Evolutionary conservation across 805 yeast species (phyloP), one percentile per base, ranked within the genome.

Genomic region (Candida pseudofarinosa): DNA sequence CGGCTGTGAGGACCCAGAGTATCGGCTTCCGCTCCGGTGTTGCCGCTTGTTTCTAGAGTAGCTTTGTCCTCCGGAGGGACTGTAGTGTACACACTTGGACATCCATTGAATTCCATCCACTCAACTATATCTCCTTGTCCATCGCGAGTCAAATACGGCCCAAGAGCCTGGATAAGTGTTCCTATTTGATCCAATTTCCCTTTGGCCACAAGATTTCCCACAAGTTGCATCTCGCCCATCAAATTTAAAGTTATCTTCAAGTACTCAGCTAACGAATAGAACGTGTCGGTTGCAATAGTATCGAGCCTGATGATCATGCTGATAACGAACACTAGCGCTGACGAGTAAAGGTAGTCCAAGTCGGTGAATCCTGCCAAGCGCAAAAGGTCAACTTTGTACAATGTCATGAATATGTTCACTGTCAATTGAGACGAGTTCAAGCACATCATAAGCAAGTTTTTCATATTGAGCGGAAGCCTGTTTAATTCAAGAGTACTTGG

Each of bases 301-400:
- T 44, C 42, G 3, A 52, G 40, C 12, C 49, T 46, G 3, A 61
- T 33, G 8, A 60, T 37, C 28, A 56, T 20, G 15, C 57, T 52
- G 12, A 60, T 58, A 5, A 59, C 42, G 17, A 58, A 53, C 4
- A 55, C 43, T 26, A 59, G 44, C 10, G 58, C 47, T 3, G 52
- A 43, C n/a, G 56, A 43, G 35, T 50, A 54, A 8, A 61, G 40
- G 37, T 46, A 58, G 45, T 61, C 66, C 19, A 60, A 46, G 26
- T 61, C 66, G 0, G 63, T 53, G 36, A 56, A 56, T 2, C 62
- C 65, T 48, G 56, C 59, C 2, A 46, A 44, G 23, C 60, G 40
- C n/a, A 59, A n/a, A 3, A 47, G 38, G 13, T 42, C 38, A 19
- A 50, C 52, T 19, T 50, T 52, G 42, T 52, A 51, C 15, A 58